A percentile compares a stretch with the other conserved stretches of the same genome.
Conservation (phyloP, 495 filamentous ascomycete species). For the Pseudomonodictys pantanalensis region DNA sequence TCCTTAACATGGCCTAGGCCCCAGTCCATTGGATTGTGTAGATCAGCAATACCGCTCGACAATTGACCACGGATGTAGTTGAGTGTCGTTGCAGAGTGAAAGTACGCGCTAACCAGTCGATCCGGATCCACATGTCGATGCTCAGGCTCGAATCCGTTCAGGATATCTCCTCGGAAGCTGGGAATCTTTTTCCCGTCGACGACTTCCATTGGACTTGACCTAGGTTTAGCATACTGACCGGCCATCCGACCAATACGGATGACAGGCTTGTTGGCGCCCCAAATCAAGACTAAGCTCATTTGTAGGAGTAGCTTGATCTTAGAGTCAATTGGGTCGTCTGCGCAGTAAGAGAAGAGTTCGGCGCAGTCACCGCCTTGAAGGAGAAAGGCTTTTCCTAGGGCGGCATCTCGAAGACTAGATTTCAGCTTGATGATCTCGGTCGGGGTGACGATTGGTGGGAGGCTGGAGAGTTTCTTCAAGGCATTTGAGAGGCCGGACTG, state of each 20-base stretch:
- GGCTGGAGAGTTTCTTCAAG: constrained; percentile 64
- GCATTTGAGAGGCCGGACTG: constrained; percentile 59
- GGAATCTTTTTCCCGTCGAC: constrained; percentile 77
- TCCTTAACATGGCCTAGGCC: constrained; percentile 89
- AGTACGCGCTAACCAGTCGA: constrained; percentile 86
- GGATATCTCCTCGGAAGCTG: constrained; percentile 90
- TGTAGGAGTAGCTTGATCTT: constrained; percentile 96
- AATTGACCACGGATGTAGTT: constrained; percentile 87
- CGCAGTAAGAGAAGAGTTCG: constrained; percentile 95
- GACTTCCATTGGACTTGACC: constrained; percentile 81
- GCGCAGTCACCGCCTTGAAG: constrained; percentile 97
- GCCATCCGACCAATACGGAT: constrained; percentile 95
- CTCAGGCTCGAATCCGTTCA: constrained; percentile 77
- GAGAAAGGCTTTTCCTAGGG: constrained; percentile 87
- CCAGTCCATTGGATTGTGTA: constrained; percentile 94
- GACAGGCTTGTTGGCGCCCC: constrained; percentile 85
- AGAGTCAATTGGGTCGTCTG: constrained; percentile 77
- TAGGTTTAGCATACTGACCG: constrained; percentile 93
- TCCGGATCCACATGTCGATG: constrained; percentile 76
- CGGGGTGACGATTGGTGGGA: constrained; percentile 89
- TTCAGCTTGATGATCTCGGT: constrained; percentile 78
- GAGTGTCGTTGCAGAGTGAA: constrained; percentile 87
- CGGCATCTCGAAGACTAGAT: constrained; percentile 74
- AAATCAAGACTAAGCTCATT: constrained; percentile 91
- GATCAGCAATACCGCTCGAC: constrained; percentile 84